Percentiles rank a stretch among this genome's conserved stretches.
phyloP scores from a whole-genome alignment of 208 protist genomes.

The Leishmania gerbilli region DNA sequence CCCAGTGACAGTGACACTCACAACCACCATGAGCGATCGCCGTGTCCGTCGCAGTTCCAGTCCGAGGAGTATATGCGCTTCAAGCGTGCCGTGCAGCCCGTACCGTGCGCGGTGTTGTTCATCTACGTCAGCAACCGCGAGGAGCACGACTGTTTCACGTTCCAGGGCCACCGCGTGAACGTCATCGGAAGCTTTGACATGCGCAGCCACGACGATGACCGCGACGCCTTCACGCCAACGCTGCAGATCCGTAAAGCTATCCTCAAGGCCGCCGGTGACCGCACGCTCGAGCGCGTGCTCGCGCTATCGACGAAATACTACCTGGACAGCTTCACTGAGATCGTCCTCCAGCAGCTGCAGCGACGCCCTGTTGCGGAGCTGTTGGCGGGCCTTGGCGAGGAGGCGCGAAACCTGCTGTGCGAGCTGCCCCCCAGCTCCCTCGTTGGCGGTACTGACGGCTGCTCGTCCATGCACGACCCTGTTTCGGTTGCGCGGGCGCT shows the following conservation, averaged over 20 bases:
- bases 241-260: conserved; percentile 63
- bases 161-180: conserved; percentile 61
- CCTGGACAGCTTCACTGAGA: conserved; percentile 51
- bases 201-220: conserved; percentile 4
- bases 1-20: background rate
- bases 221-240: conserved; percentile 39
- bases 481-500: conserved; percentile 31
- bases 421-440: conserved; percentile 1
- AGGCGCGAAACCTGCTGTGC: conserved; percentile 16
- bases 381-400: conserved; percentile 17
- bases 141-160: conserved; percentile 64
- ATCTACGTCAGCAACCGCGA: conserved; percentile 64
- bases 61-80: conserved; percentile 20
- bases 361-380: background rate
- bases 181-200: conserved; percentile 71
- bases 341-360: conserved; percentile 30
- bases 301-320: conserved; percentile 51
- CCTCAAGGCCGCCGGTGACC: conserved; percentile 72
- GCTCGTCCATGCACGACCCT: conserved; percentile 5
- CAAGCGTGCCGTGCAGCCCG: conserved; percentile 53
- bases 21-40: background rate
- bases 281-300: conserved; percentile 69
- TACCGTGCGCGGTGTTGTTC: conserved; percentile 70
- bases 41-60: conserved; percentile 5
- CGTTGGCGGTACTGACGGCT: background rate